Percentiles rank a stretch among this genome's conserved stretches.
These are phyloP conservation scores for Fusarium ramigenum DNA, from an alignment of 2,329 filamentous ascomycete species.

Conservation along the genomic window DNA sequence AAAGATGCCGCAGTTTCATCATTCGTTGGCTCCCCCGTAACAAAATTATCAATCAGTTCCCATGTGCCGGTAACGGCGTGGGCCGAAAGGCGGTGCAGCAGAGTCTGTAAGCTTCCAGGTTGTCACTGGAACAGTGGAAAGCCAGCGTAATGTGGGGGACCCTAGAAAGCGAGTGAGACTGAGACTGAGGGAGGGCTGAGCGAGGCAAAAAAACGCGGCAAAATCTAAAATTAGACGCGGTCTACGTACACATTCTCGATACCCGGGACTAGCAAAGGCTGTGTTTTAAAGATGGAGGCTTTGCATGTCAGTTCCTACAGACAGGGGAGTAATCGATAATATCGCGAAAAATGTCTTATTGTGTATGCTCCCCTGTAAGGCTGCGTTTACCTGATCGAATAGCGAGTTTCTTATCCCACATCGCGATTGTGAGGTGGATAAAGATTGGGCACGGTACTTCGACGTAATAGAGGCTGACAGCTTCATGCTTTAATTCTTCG, in stretches of 20 bases:
- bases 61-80: not conserved
- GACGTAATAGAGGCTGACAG: constrained; percentile 11
- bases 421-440: not conserved
- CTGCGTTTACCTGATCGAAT: not conserved
- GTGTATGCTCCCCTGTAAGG: not conserved
- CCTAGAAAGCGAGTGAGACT: not conserved
- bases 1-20: not conserved
- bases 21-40: not conserved
- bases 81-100: constrained; percentile 1
- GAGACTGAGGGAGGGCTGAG: constrained; percentile 31
- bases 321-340: not conserved
- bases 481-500: constrained; percentile 7
- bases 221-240: constrained; percentile 41
- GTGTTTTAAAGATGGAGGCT: constrained; percentile 30
- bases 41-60: not conserved
- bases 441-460: not conserved
- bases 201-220: constrained; percentile 26
- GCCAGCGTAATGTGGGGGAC: not conserved
- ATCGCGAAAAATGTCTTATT: constrained; percentile 4
- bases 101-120: not conserved
- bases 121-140: not conserved
- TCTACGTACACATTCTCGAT: constrained; percentile 6
- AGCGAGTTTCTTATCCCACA: not conserved
- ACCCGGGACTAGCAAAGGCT: constrained; percentile 31
- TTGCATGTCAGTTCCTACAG: constrained; percentile 5